phyloP scores from a whole-genome alignment of 2,329 filamentous ascomycete genomes.

The Intubia oerlemansii region DNA sequence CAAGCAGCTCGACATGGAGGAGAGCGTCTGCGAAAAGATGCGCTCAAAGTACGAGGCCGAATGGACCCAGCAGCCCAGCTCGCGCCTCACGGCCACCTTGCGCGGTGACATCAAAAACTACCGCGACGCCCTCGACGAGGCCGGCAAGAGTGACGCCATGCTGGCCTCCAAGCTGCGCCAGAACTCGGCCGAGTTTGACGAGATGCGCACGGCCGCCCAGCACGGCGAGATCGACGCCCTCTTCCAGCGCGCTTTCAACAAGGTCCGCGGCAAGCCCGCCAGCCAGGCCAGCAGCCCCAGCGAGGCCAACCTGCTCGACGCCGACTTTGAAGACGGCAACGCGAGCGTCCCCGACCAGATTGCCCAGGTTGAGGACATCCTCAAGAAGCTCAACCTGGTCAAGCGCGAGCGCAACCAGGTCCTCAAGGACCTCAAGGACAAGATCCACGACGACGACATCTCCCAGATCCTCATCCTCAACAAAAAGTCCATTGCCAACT shows the following conservation, averaged over 20 bases:
- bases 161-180: slow-evolving; percentile 67
- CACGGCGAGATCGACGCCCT: slow-evolving; percentile 71
- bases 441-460: slow-evolving; percentile 88
- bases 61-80: slow-evolving; percentile 95
- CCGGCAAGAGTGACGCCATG: slow-evolving; percentile 65
- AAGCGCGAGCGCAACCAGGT: slow-evolving; percentile 85
- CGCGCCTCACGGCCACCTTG: slow-evolving; percentile 68
- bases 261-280: slow-evolving; percentile 43
- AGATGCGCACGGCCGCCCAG: slow-evolving; percentile 81
- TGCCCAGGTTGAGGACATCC: slow-evolving; percentile 63
- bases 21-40: slow-evolving; percentile 98
- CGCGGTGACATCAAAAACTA: slow-evolving; percentile 76
- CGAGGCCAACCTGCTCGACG: slow-evolving; percentile 71
- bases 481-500: slow-evolving; percentile 87
- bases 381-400: slow-evolving; percentile 79
- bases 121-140: slow-evolving; percentile 73
- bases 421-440: slow-evolving; percentile 91
- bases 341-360: slow-evolving; percentile 81
- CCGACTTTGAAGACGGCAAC: slow-evolving; percentile 66
- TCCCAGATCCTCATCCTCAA: slow-evolving; percentile 94
- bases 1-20: slow-evolving; percentile 88
- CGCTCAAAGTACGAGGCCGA: slow-evolving; percentile 86
- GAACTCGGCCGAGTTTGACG: slow-evolving; percentile 75
- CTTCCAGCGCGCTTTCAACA: slow-evolving; percentile 71
- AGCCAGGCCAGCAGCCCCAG: slow-evolving; percentile 40